A percentile compares a stretch with the other conserved stretches of the same genome.
phyloP scores from a whole-genome alignment of 768 basidiomycete species.

The Naematelia encephala region DNA sequence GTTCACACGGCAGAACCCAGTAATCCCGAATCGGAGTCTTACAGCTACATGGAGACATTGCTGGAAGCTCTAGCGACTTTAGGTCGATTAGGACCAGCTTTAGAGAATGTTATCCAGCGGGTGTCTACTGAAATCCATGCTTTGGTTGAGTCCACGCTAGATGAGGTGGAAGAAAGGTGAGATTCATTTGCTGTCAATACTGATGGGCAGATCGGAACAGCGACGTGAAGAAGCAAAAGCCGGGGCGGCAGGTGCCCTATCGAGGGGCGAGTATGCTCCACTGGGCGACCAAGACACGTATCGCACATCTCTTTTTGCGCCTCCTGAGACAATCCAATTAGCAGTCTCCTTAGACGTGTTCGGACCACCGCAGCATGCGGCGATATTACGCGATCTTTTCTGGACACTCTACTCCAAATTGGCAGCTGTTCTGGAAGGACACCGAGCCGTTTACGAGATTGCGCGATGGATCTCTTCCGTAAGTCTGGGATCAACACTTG shows the following conservation, averaged over 20 bases:
- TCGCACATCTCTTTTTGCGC: slow-evolving; percentile 27
- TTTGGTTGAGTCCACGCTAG: slow-evolving; percentile 78
- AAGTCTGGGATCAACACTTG: slow-evolving; percentile 50
- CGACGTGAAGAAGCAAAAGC: slow-evolving; percentile 26
- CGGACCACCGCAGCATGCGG: slow-evolving; percentile 62
- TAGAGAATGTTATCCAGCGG: slow-evolving; percentile 80
- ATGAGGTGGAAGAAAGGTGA: slow-evolving; percentile 86
- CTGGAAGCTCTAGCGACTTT: slow-evolving; percentile 89
- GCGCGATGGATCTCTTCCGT: slow-evolving; percentile 86
- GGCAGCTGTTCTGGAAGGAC: slow-evolving; percentile 85
- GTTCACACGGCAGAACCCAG: slow-evolving; percentile 15
- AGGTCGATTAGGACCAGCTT: slow-evolving; percentile 75
- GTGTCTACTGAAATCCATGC: slow-evolving; percentile 76
- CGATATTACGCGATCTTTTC: slow-evolving; percentile 84
- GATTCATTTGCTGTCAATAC: slow-evolving; percentile 9
- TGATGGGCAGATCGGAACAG: slow-evolving; percentile 16
- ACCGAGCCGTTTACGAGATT: slow-evolving; percentile 85
- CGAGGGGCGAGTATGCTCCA: not conserved
- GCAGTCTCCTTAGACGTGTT: slow-evolving; percentile 54
- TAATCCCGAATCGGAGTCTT: slow-evolving; percentile 90
- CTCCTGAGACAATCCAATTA: slow-evolving; percentile 52
- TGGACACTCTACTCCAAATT: slow-evolving; percentile 97
- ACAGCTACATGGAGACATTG: slow-evolving; percentile 85
- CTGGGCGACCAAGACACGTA: slow-evolving; percentile 1
- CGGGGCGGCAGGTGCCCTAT: slow-evolving; percentile 6